phyloP scores from a whole-genome alignment of 2,329 filamentous ascomycete genomes.

The Byssoonygena ceratinophila region DNA sequence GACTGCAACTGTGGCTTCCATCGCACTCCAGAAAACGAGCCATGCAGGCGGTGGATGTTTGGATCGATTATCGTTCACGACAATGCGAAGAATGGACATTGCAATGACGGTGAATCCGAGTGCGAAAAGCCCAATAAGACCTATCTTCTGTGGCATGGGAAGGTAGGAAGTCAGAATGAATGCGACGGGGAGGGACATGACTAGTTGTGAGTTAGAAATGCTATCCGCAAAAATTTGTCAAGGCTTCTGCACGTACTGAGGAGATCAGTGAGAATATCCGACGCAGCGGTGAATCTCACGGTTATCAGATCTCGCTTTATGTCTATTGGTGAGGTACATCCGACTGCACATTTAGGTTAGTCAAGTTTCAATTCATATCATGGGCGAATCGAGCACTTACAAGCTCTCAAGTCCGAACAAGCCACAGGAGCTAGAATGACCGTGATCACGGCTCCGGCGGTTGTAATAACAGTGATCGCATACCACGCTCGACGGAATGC shows the following conservation, averaged over 20 bases:
- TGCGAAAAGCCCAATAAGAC: constrained; percentile 14
- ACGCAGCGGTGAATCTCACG: constrained; percentile 10
- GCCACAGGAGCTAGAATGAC: constrained; percentile 5
- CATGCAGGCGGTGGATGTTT: constrained; percentile 13
- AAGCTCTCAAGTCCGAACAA: constrained; percentile 11
- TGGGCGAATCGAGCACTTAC: background rate
- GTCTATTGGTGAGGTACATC: constrained; percentile 1
- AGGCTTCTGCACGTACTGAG: constrained; percentile 6
- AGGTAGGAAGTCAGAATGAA: constrained; percentile 14
- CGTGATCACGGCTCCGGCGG: background rate
- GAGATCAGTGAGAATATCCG: constrained; percentile 14
- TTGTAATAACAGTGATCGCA: constrained; percentile 4
- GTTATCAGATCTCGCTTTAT: constrained; percentile 11
- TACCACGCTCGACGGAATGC: constrained; percentile 13
- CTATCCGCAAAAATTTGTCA: background rate
- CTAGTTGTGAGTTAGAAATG: background rate
- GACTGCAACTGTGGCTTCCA: constrained; percentile 13
- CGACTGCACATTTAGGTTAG: constrained; percentile 3
- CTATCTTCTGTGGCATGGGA: constrained; percentile 12
- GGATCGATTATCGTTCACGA: constrained; percentile 9
- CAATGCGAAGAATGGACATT: constrained; percentile 14
- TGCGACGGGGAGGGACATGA: constrained; percentile 13
- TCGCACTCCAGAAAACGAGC: constrained; percentile 14
- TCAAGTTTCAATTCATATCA: background rate
- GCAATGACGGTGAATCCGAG: constrained; percentile 13